Evolutionary conservation across 2,329 filamentous ascomycete genomes (phyloP), one percentile per base, ranked within the genome.

Genomic region (Alternaria brassicicola): DNA sequence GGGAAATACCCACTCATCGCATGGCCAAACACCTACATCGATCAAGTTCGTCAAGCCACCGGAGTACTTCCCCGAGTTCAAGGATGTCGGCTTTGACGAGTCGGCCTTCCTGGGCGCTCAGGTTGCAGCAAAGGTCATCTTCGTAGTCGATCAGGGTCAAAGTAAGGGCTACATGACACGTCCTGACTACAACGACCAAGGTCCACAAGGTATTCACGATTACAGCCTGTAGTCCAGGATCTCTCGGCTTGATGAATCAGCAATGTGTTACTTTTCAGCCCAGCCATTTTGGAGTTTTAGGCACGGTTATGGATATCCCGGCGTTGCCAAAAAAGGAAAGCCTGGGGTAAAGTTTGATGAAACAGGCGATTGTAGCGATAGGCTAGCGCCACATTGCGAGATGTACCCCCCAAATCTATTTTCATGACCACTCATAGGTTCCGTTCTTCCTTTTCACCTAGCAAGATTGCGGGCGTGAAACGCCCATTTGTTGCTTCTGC

Each of bases 61-160:
- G 0, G 90, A 91, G 52, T 97, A 97, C 77, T 89, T 97, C 66
- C 86, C 89, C 10, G 93, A 97, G 77, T 97, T 93, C 92, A 92
- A 92, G 73, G 93, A 86, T 28, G 78, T 79, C 2, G 87, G 87
- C 1, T 86, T 85, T 71, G 93, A 97, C 71, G 93, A 97, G 78
- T 87, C 90, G 47, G 87, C 88, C 72, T 97, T 97, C 78, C 81
- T 97, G 6, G 93, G 93, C 10, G 91, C 92, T 2, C 92, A 96
- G 78, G 90, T 97, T 30, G 92, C 91, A 1, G 92, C 91, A 2
- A 90, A 89, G 77, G 86, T 91, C 21, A 78, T 91, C 47, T 91
- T 91, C 74, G 85, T 90, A 9, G 81, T 87, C 3, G 89, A 91
- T 69, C 86, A 88, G 65, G 88, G 88, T 5, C 76, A 84, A 45